Evolutionary conservation across 1,139 yeast species (phyloP), one percentile per base, ranked within the genome.

Genomic region (Spathaspora sp.): DNA sequence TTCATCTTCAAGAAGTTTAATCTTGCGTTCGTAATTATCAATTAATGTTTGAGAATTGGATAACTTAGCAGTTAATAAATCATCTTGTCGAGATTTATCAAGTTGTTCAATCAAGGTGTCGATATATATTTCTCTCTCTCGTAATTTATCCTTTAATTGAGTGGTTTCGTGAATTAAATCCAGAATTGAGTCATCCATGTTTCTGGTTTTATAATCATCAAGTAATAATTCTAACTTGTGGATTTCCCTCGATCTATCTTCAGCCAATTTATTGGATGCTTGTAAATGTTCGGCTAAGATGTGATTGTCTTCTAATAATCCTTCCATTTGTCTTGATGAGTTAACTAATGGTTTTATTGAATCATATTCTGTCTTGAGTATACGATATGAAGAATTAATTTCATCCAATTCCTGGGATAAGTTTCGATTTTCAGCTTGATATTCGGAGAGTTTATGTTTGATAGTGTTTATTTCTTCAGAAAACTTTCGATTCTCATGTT

Each of bases 371-470:
- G 27, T 42, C 11, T 48, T 48, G 10, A 43, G 26, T 27, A 37
- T 25, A 11, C 34, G 39, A 16, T 44, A 37, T 8, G 29, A 9
- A 37, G 18, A 16, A 15, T 18, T 13, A 7, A 41, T 31, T 29
- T 42, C 43, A 5, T 34, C 39, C 18, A 42, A 20, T 34, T 44
- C 46, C 7, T 18, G 16, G 24, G 40, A 20, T 37, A 49, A 40
- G 9, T 34, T 38, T 2, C 26, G 13, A 26, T 38, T 29, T 11
- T 41, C 31, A 13, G 44, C 27, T 45, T 50, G 44, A 2, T 42
- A 31, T 31, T 31, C 18, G 2, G 18, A 13, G 3, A 31, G 18
- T 7, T 31, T 31, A 13, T 7, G 6, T 15, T 31, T 18, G 15
- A 31, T 17, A 7, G 18, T 31, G 7, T 2, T 16, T 42, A 26